Percentiles rank a stretch among this genome's conserved stretches.
These are phyloP conservation scores for Phylloporus sp. DNA, from an alignment of 768 basidiomycete species.

Conservation along the genomic window DNA sequence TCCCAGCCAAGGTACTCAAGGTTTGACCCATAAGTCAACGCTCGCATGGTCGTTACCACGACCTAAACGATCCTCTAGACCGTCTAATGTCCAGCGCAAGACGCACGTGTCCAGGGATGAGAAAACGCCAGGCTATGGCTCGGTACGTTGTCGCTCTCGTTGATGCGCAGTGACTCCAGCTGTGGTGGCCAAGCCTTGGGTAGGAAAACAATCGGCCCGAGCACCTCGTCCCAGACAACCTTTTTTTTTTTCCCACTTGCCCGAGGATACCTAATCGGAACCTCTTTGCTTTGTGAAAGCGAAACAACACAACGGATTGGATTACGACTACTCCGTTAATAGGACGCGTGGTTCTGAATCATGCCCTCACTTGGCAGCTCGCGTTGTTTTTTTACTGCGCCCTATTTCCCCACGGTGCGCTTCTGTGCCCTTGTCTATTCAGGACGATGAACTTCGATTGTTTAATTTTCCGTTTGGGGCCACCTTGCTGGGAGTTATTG, in stretches of 20 bases:
- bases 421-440: slow-evolving; percentile 11
- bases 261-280: slow-evolving; percentile 8
- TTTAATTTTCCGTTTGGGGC: slow-evolving; percentile 10
- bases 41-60: background rate
- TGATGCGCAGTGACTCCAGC: background rate
- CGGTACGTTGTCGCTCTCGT: background rate
- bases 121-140: background rate
- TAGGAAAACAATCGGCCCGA: background rate
- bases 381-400: background rate
- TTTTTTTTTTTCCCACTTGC: background rate
- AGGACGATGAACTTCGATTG: slow-evolving; percentile 2
- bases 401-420: slow-evolving; percentile 12
- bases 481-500: background rate
- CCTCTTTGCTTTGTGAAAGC: background rate
- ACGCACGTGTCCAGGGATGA: background rate
- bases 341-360: background rate
- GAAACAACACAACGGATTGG: background rate
- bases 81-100: background rate
- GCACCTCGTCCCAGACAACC: background rate
- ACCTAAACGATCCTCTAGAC: background rate
- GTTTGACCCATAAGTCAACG: background rate
- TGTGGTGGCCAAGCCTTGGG: background rate
- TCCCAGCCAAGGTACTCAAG: background rate
- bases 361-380: background rate
- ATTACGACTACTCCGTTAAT: slow-evolving; percentile 5